Percentiles rank a stretch among this genome's conserved stretches.
phyloP scores from a whole-genome alignment of 2,329 filamentous ascomycete genomes.

The Penicillium brevicompactum region DNA sequence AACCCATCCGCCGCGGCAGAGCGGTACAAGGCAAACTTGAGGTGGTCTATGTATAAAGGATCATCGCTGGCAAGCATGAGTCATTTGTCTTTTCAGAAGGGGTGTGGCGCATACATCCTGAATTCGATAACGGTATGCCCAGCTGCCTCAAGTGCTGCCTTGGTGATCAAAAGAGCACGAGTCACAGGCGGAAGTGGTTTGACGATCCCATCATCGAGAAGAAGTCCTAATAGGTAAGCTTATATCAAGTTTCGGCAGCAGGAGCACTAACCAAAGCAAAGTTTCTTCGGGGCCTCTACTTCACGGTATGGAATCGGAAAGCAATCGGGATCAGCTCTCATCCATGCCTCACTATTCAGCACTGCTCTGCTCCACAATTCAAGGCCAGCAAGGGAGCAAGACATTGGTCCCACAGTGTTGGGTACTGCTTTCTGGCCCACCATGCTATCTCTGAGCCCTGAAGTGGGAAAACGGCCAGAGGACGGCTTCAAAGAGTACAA shows the following conservation, averaged over 20 bases:
- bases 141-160: constrained; percentile 59
- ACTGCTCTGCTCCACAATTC: neutral
- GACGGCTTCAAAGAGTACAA: constrained; percentile 47
- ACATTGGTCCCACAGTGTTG: constrained; percentile 21
- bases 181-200: constrained; percentile 61
- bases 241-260: neutral
- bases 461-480: constrained; percentile 21
- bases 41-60: neutral
- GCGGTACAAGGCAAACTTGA: neutral
- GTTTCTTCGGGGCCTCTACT: neutral
- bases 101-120: neutral
- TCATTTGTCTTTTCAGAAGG: constrained; percentile 21
- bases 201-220: constrained; percentile 62
- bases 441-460: neutral
- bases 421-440: neutral
- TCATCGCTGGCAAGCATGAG: constrained; percentile 18
- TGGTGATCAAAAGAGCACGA: constrained; percentile 55
- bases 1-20: neutral
- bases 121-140: constrained; percentile 44
- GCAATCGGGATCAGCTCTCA: neutral
- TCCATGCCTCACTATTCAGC: neutral
- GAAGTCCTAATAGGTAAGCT: constrained; percentile 31
- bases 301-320: constrained; percentile 26
- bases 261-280: neutral
- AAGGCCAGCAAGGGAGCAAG: constrained; percentile 36